Evolutionary conservation across 2,329 filamentous ascomycete species (phyloP), one percentile per base, ranked within the genome.

Genomic region (Colletotrichum endophyticum): DNA sequence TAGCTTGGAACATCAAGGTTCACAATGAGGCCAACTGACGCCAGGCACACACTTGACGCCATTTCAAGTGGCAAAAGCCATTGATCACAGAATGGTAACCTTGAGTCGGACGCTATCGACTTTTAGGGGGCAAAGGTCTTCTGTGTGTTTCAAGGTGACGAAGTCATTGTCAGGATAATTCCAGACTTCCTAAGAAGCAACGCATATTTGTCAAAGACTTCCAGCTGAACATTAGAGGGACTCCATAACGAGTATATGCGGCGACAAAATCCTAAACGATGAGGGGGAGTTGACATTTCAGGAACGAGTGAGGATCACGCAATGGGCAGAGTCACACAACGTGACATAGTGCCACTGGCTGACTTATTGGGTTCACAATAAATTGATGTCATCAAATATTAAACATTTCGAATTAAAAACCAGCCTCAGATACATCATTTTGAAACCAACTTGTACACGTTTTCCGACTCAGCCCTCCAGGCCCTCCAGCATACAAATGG

Each of bases 271-370:
- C 9, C 36, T 3, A 39, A 4, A 39, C 16, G 4, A 39, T 1
- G 16, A 39, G 36, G 36, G 2, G 2, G 2, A 39, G 0, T 5
- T 44, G 1, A 44, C 19, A n/a, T n/a, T 2, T n/a, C 0, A n/a
- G 19, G 19, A 22, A 11, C 3, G 19, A 4, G 19, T 49, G 36
- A 39, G 36, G 36, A 4, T 22, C 44, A 4, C n/a, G 0, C 44
- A 49, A 13, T 22, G 0, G 0, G 44, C 44, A 4, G 2, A 0
- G 11, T 4, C 44, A 4, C 6, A 49, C n/a, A 22, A 49, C 11
- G n/a, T 22, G 44, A 49, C 44, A 22, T 8, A 2, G 44, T 53
- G 6, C 44, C n/a, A 53, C n/a, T 3, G 11, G 11, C 44, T 5
- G 39, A 22, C n/a, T 53, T 53, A 13, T 53, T 53, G n/a, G 44